Percentiles rank a stretch among this genome's conserved stretches.
Conservation (phyloP, 805 yeast species). For the Cyberlindnera veronae region DNA sequence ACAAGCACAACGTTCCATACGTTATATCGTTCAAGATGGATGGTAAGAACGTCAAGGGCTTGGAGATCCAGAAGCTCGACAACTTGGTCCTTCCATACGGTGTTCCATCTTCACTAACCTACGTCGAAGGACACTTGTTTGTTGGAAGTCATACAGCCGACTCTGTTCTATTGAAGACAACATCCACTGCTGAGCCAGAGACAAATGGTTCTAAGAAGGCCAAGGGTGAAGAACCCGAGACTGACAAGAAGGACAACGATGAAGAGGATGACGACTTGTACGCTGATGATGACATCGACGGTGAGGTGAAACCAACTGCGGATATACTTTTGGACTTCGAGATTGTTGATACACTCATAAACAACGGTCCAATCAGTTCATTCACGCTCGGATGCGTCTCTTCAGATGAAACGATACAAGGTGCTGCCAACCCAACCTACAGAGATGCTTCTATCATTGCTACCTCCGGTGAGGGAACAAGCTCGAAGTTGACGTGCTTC, state of each 20-base stretch:
- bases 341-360: constrained; percentile 50
- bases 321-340: constrained; percentile 35
- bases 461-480: constrained; percentile 58
- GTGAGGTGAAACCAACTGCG: constrained; percentile 29
- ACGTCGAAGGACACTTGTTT: constrained; percentile 47
- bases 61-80: constrained; percentile 1
- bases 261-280: constrained; percentile 46
- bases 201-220: no score
- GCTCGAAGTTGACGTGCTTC: constrained; percentile 56
- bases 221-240: neutral
- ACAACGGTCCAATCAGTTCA: constrained; percentile 71
- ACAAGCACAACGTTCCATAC: constrained; percentile 29
- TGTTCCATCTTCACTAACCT: constrained; percentile 33
- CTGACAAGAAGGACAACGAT: constrained; percentile 36
- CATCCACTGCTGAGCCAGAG: neutral
- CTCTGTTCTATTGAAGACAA: constrained; percentile 40
- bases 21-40: constrained; percentile 32
- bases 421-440: constrained; percentile 64
- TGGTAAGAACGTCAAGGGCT: constrained; percentile 33
- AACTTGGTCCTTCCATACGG: constrained; percentile 6
- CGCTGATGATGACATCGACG: constrained; percentile 29
- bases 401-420: constrained; percentile 50
- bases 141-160: constrained; percentile 61
- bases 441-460: constrained; percentile 66
- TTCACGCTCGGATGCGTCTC: constrained; percentile 63